Percentiles rank a stretch among this genome's conserved stretches.
These are phyloP conservation scores for Alternaria sp. DNA, from an alignment of 2,329 filamentous ascomycete species.

Conservation along the genomic window DNA sequence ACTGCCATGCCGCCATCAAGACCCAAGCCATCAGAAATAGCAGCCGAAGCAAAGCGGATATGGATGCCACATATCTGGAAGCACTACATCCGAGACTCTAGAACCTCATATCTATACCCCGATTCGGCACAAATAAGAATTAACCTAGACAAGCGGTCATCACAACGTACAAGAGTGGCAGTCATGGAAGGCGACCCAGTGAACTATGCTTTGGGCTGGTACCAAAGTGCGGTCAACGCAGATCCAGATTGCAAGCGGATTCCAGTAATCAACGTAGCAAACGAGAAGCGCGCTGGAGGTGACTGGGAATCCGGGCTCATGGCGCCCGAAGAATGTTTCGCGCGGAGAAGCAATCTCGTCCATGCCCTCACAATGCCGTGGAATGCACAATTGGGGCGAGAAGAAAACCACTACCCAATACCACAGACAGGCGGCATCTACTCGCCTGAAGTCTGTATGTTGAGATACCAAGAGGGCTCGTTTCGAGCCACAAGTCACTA, in stretches of 20 bases:
- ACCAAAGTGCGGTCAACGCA: slow-evolving; percentile 49
- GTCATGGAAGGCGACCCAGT: slow-evolving; percentile 58
- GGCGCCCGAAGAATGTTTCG: slow-evolving; percentile 76
- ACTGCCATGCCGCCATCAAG: slow-evolving; percentile 64
- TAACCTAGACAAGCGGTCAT: slow-evolving; percentile 59
- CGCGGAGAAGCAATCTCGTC: slow-evolving; percentile 76
- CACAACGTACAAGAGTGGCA: slow-evolving; percentile 54
- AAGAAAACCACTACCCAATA: slow-evolving; percentile 71
- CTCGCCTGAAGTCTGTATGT: slow-evolving; percentile 71
- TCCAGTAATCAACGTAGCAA: slow-evolving; percentile 76
- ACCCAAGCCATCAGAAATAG: slow-evolving; percentile 73
- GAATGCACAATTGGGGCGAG: slow-evolving; percentile 43
- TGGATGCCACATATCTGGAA: slow-evolving; percentile 72
- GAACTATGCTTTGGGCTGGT: slow-evolving; percentile 67
- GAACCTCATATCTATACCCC: slow-evolving; percentile 66
- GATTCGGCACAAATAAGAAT: slow-evolving; percentile 50
- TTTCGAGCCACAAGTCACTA: slow-evolving; percentile 2
- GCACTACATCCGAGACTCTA: slow-evolving; percentile 63
- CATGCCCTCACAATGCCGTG: slow-evolving; percentile 71
- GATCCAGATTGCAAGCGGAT: slow-evolving; percentile 54
- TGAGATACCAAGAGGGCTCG: slow-evolving; percentile 11
- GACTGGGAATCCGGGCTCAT: slow-evolving; percentile 76
- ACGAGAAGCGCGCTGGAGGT: slow-evolving; percentile 79
- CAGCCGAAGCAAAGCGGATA: slow-evolving; percentile 74
- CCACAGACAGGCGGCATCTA: slow-evolving; percentile 74